A percentile compares a stretch with the other conserved stretches of the same genome.
Conservation (phyloP, 805 yeast genomes). For the Monosporozyma solicola region DNA sequence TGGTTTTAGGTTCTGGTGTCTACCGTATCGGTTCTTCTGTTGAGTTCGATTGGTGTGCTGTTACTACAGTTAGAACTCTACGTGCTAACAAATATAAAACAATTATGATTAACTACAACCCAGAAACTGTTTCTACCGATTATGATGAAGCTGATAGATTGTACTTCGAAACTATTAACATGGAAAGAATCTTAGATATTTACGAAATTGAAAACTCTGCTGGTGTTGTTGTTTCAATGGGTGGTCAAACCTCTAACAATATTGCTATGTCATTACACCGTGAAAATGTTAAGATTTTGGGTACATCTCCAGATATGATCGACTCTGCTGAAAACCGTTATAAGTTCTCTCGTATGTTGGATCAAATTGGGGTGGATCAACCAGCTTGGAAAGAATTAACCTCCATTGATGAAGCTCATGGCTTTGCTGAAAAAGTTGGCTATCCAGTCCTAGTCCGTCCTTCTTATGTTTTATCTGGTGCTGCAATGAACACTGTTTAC, state of each 20-base stretch:
- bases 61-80: conserved; percentile 87
- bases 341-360: conserved; percentile 96
- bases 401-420: conserved; percentile 84
- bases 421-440: conserved; percentile 79
- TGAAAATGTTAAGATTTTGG: conserved; percentile 89
- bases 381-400: conserved; percentile 99
- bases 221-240: conserved; percentile 95
- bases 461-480: conserved; percentile 94
- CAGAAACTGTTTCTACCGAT: conserved; percentile 98
- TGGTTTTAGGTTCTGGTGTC: conserved; percentile 97
- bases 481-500: conserved; percentile 97
- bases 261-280: conserved; percentile 89
- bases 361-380: conserved; percentile 92
- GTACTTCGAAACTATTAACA: conserved; percentile 89
- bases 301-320: conserved; percentile 97
- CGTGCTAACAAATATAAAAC: conserved; percentile 82
- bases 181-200: conserved; percentile 90
- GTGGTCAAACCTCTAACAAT: conserved; percentile 97
- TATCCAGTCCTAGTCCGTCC: conserved; percentile 97
- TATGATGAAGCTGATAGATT: conserved; percentile 96
- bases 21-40: conserved; percentile 98
- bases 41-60: conserved; percentile 99
- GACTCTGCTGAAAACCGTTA: conserved; percentile 97
- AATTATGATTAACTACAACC: conserved; percentile 95
- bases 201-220: conserved; percentile 83